Evolutionary conservation across 2,329 filamentous ascomycete species (phyloP).

Genomic region (Triangularia setosa): DNA sequence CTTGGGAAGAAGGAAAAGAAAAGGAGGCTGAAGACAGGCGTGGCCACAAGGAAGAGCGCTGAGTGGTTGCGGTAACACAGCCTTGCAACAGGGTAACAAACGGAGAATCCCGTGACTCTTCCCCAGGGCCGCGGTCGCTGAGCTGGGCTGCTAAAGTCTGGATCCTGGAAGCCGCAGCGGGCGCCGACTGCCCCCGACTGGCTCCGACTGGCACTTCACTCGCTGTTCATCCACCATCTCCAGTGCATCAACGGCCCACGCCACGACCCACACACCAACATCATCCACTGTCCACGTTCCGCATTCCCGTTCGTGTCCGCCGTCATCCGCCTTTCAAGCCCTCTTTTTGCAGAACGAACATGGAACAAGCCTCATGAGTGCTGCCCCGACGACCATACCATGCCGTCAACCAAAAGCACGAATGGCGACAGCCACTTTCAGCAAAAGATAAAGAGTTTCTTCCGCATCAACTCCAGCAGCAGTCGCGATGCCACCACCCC

Average conservation of each 20-base stretch:
- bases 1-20: not conserved
- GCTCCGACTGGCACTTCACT: conserved; percentile 11
- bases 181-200: conserved; percentile 13
- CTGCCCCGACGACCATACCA: conserved; percentile 29
- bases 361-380: conserved; percentile 27
- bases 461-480: conserved; percentile 54
- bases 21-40: not conserved
- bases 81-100: not conserved
- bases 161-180: conserved; percentile 7
- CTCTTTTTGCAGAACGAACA: conserved; percentile 17
- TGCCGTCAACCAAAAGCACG: conserved; percentile 53
- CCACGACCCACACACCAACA: conserved; percentile 10
- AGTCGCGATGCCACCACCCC: conserved; percentile 21
- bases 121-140: conserved; percentile 1
- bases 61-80: not conserved
- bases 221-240: conserved; percentile 2
- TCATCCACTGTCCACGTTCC: not conserved
- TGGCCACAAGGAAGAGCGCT: not conserved
- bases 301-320: not conserved
- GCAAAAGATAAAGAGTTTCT: conserved; percentile 67
- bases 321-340: conserved; percentile 7
- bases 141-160: conserved; percentile 3
- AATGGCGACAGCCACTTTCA: conserved; percentile 59
- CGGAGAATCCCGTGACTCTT: conserved; percentile 20
- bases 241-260: not conserved